Percentiles rank a stretch among this genome's conserved stretches.
Evolutionary conservation across 345 rosid genomes (phyloP).

Genomic region (Microthlaspi erraticum): DNA sequence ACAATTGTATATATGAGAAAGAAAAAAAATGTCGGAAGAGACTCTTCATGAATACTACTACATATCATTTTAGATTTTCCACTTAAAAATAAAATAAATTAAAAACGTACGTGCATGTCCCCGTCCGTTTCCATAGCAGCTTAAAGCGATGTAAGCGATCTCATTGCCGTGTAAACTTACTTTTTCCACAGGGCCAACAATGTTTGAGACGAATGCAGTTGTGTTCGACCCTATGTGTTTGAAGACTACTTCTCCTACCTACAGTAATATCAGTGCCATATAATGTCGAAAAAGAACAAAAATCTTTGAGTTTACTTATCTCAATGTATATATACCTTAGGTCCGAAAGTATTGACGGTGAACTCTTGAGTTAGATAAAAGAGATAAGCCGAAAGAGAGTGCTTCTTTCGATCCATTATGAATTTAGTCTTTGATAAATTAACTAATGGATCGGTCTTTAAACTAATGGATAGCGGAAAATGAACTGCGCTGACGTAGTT

Average conservation of each 20-base stretch:
- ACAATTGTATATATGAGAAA: neutral
- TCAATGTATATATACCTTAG: constrained; percentile 35
- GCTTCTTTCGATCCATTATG: constrained; percentile 52
- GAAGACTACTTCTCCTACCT: constrained; percentile 44
- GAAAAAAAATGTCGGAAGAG: too few relatives aligned
- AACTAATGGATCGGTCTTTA: constrained; percentile 49
- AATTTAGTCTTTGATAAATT: constrained; percentile 51
- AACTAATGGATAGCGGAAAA: constrained; percentile 48
- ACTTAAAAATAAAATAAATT: neutral
- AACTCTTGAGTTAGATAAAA: constrained; percentile 28
- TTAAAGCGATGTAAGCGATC: constrained; percentile 40
- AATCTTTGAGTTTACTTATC: neutral
- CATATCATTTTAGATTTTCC: neutral
- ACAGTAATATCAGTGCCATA: neutral
- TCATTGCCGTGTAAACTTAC: constrained; percentile 56
- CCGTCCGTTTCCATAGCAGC: constrained; percentile 24
- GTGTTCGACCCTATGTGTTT: constrained; percentile 50
- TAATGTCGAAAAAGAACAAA: neutral
- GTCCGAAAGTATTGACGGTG: constrained; percentile 32
- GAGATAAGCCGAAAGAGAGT: constrained; percentile 48
- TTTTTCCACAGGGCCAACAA: constrained; percentile 58
- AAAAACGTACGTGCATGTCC: neutral
- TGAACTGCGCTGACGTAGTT: constrained; percentile 46
- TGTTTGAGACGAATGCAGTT: constrained; percentile 51
- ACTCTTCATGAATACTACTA: neutral